Evolutionary conservation across 2,329 filamentous ascomycete species (phyloP), one percentile per base, ranked within the genome.

Genomic region (Alternaria angustiovoidea): DNA sequence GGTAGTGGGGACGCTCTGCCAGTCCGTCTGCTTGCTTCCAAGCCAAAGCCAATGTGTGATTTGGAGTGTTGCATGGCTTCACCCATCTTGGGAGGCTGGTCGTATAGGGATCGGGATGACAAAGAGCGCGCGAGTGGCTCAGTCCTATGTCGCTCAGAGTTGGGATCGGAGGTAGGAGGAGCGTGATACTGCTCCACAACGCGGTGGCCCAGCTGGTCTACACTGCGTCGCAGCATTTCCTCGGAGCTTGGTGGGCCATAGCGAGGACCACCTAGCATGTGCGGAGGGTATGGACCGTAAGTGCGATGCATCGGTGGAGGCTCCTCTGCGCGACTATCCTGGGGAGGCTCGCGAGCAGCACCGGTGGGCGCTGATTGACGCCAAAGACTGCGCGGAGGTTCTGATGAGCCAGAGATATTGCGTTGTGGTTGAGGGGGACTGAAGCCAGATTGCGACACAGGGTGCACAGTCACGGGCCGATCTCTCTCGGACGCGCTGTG

Each of bases 1-100:
- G 94, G 94, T 16, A 97, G 82, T 2, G 94, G 94, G 8, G 94
- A 97, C 39, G 93, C 85, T 49, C 94, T 89, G 2, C 94, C 94
- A 66, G 90, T 91, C 54, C 92, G 88, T 72, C 93, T 93, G 61
- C 90, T 89, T 58, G 92, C 89, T 69, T 96, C 92, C 14, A 83
- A 80, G 43, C 86, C 84, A 11, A 96, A 85, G 3, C 88, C 89
- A n/a, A 97, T 82, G 43, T 96, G 83, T 38, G 87, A 89, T 62
- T 91, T 84, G 61, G 84, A 88, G 53, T 86, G 84, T 28, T 86
- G 84, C 41, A 87, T 83, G 32, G 86, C 83, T 51, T 87, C 86
- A 70, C 80, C 84, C 56, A 77, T 72, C 51, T 77, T 77, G 63
- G 68, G 68, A 14, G 76, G 73, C 34, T 80, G 75, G n/a, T 81